Conservation (phyloP, 2,329 filamentous ascomycete species). For the Pyrenophora seminiperda region DNA sequence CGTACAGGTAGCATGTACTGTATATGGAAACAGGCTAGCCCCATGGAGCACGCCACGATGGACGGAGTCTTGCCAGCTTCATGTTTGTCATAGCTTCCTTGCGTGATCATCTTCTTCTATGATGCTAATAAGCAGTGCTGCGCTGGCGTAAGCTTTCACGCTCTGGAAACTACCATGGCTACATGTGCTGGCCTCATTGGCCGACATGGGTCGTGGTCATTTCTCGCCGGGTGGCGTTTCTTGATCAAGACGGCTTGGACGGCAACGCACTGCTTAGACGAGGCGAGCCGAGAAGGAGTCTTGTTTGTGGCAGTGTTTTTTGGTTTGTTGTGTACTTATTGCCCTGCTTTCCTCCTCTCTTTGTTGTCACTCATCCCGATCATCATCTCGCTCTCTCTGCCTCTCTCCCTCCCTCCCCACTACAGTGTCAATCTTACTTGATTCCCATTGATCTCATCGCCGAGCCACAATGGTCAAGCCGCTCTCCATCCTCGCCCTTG, state of each 20-base stretch:
- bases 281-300: background rate
- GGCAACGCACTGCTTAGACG: constrained; percentile 9
- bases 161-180: constrained; percentile 19
- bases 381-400: background rate
- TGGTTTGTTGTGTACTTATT: constrained; percentile 20
- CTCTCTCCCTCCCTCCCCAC: background rate
- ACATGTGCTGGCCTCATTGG: constrained; percentile 22
- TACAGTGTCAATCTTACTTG: background rate
- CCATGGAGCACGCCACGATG: too few relatives aligned
- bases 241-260: constrained; percentile 17
- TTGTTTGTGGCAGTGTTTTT: constrained; percentile 28
- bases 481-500: constrained; percentile 45
- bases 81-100: constrained; percentile 17
- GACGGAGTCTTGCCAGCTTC: too few relatives aligned
- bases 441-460: constrained; percentile 1
- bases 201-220: constrained; percentile 10
- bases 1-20: background rate
- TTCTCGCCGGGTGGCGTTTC: constrained; percentile 12
- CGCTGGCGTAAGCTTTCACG: constrained; percentile 19
- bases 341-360: constrained; percentile 15
- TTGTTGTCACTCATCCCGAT: constrained; percentile 2
- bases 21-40: background rate
- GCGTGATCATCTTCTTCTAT: constrained; percentile 17
- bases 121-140: constrained; percentile 23
- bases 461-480: constrained; percentile 47